phyloP scores from a whole-genome alignment of 257 asterid species.

The Nicotiana knightiana region DNA sequence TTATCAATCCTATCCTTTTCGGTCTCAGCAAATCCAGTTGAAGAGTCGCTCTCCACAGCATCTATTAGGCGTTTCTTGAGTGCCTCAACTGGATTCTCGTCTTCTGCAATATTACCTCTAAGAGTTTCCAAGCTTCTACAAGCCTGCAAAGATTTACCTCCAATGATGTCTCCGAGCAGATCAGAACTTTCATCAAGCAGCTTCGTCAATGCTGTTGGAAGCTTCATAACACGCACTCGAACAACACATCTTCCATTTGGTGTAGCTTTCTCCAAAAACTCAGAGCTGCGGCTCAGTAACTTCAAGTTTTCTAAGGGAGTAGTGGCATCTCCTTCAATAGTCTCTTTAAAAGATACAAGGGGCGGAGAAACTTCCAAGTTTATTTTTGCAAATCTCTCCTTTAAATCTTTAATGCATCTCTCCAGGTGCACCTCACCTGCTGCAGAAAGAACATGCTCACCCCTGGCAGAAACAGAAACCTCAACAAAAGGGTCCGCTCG shows the following conservation, averaged over 20 bases:
- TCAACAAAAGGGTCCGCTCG: constrained; percentile 98
- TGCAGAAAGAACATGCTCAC: constrained; percentile 93
- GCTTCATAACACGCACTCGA: constrained; percentile 78
- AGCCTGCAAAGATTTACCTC: constrained; percentile 65
- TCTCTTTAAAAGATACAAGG: constrained; percentile 82
- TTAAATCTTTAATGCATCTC: constrained; percentile 85
- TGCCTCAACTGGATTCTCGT: constrained; percentile 66
- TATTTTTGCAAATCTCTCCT: constrained; percentile 87
- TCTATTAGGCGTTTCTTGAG: constrained; percentile 65
- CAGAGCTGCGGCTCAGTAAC: constrained; percentile 43
- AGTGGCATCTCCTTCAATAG: constrained; percentile 62
- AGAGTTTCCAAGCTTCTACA: constrained; percentile 51
- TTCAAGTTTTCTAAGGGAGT: constrained; percentile 63
- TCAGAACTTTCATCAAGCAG: constrained; percentile 74
- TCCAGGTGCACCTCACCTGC: constrained; percentile 98
- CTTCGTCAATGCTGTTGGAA: constrained; percentile 72
- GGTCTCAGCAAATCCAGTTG: constrained; percentile 30
- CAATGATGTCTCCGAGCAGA: constrained; percentile 66
- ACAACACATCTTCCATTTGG: constrained; percentile 82
- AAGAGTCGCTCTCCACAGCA: constrained; percentile 55
- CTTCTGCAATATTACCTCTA: constrained; percentile 56
- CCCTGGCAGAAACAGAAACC: constrained; percentile 77
- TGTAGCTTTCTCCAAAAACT: constrained; percentile 70
- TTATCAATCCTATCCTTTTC: constrained; percentile 60
- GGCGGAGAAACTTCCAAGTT: constrained; percentile 83